Conservation (phyloP, 129 eudicot species). For the Flaveria bidentis region DNA sequence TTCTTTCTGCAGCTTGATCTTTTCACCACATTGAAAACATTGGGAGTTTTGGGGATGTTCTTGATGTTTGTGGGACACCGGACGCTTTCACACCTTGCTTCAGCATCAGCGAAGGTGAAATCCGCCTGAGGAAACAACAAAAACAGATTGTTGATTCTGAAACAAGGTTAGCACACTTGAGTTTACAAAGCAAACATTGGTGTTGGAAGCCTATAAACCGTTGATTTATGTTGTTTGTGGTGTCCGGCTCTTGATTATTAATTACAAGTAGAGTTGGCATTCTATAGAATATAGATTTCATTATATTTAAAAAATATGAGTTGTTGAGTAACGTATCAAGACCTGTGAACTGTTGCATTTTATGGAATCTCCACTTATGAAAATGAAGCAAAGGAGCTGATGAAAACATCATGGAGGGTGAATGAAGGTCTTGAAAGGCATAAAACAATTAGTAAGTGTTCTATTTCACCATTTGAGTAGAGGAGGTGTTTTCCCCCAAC, state of each 20-base stretch:
- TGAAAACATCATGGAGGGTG: too few relatives aligned
- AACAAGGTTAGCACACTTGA: background rate
- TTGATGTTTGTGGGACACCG: conserved; percentile 85
- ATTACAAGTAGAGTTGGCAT: conserved; percentile 12
- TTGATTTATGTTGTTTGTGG: conserved; percentile 8
- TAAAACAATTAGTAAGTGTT: too few relatives aligned
- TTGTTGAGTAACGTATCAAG: background rate
- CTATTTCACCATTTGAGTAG: too few relatives aligned
- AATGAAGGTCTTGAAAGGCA: too few relatives aligned
- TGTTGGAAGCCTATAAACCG: background rate
- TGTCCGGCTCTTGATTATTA: background rate
- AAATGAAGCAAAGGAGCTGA: background rate
- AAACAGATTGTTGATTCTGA: conserved; percentile 1
- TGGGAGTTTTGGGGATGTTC: conserved; percentile 77
- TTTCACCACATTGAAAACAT: conserved; percentile 78
- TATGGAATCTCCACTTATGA: background rate
- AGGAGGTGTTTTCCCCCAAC: too few relatives aligned
- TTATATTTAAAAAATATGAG: background rate
- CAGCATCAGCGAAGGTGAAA: conserved; percentile 80
- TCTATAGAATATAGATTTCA: background rate
- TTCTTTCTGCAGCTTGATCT: conserved; percentile 68
- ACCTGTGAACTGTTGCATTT: background rate
- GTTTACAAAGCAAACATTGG: conserved; percentile 15
- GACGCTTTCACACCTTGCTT: conserved; percentile 76
- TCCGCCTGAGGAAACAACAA: conserved; percentile 48